Evolutionary conservation across 108 stramenopile species (phyloP).

Genomic region (Stephanodiscus triporus): DNA sequence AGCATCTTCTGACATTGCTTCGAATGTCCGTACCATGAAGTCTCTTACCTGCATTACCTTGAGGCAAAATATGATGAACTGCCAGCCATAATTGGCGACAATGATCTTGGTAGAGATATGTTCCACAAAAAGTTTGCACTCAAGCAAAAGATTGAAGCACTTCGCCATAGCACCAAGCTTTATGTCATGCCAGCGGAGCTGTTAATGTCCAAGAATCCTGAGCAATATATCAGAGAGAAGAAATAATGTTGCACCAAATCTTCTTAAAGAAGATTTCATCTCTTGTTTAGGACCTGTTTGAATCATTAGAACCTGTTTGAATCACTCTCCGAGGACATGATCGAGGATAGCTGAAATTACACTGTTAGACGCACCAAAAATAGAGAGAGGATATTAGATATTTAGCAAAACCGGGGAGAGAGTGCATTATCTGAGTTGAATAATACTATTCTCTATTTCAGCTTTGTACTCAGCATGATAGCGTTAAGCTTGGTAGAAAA

Average conservation of each 20-base stretch:
- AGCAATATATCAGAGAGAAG: background rate
- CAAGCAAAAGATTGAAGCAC: background rate
- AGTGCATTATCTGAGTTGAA: no score
- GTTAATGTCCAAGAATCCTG: background rate
- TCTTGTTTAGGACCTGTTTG: background rate
- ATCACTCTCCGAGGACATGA: background rate
- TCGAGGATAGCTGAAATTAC: no score
- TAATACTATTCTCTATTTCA: no score
- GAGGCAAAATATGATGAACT: background rate
- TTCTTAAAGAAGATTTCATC: background rate
- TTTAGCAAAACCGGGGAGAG: no score
- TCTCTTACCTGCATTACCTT: background rate
- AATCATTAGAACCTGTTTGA: background rate
- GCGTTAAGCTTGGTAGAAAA: background rate
- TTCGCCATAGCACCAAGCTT: background rate
- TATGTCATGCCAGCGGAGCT: background rate
- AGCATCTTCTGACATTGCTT: background rate
- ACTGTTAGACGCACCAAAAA: no score
- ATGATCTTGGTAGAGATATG: background rate
- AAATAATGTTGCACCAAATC: background rate
- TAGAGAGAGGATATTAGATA: no score
- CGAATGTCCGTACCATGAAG: background rate
- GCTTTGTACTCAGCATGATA: no score
- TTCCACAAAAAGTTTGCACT: background rate
- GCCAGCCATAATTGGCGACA: background rate